Conservation (phyloP, 1,284 basidiomycete species). For the Flammula alnicola region DNA sequence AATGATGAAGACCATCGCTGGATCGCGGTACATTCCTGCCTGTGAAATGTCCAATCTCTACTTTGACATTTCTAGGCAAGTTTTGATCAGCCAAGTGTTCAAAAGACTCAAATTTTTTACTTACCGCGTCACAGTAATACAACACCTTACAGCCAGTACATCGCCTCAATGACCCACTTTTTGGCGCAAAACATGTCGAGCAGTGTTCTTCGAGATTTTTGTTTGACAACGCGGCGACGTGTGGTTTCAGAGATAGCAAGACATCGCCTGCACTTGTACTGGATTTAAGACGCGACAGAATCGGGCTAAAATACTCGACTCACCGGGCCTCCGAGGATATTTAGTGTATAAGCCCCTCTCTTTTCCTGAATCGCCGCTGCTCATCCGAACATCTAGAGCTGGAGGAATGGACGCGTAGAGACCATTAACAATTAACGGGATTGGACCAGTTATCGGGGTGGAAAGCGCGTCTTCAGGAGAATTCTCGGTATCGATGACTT, state of each 20-base stretch:
- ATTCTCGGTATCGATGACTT: no score
- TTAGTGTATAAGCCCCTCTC: slow-evolving; percentile 25
- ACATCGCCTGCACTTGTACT: slow-evolving; percentile 54
- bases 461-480: no score
- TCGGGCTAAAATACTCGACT: neutral
- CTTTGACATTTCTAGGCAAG: slow-evolving; percentile 71
- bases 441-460: no score
- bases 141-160: slow-evolving; percentile 74
- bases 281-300: neutral
- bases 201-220: slow-evolving; percentile 65
- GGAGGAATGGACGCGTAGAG: slow-evolving; percentile 13
- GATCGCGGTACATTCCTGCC: slow-evolving; percentile 76
- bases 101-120: slow-evolving; percentile 13
- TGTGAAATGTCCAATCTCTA: slow-evolving; percentile 78
- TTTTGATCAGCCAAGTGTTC: neutral
- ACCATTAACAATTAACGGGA: no score
- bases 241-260: slow-evolving; percentile 61
- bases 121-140: slow-evolving; percentile 78
- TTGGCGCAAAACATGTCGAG: slow-evolving; percentile 62
- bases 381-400: slow-evolving; percentile 17
- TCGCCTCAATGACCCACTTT: slow-evolving; percentile 50
- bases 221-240: slow-evolving; percentile 71
- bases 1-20: slow-evolving; percentile 51
- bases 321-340: slow-evolving; percentile 21
- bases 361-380: slow-evolving; percentile 2